phyloP scores from a whole-genome alignment of 768 basidiomycete genomes.

The Cantharellus anzutake region DNA sequence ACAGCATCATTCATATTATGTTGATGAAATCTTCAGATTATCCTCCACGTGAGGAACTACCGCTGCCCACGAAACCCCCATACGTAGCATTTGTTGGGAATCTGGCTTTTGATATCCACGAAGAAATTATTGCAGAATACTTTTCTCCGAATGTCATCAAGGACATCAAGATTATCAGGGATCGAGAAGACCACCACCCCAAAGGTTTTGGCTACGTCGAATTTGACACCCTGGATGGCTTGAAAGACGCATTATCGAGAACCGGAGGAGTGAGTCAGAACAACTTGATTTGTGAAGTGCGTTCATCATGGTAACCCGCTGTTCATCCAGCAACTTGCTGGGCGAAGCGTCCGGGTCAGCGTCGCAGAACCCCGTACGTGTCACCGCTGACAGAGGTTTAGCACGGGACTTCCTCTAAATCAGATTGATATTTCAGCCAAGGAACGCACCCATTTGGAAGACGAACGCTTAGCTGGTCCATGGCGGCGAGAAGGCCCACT shows the following conservation, averaged over 20 bases:
- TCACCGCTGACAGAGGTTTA: neutral
- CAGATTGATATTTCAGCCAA: slow-evolving; percentile 34
- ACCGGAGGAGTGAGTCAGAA: slow-evolving; percentile 47
- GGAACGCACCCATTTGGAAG: slow-evolving; percentile 45
- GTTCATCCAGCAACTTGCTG: slow-evolving; percentile 38
- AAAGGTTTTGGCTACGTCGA: slow-evolving; percentile 98
- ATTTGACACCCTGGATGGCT: slow-evolving; percentile 66
- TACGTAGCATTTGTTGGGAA: slow-evolving; percentile 97
- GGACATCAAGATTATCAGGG: slow-evolving; percentile 82
- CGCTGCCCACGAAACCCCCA: slow-evolving; percentile 87
- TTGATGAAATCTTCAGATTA: neutral
- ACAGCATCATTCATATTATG: neutral
- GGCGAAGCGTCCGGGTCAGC: slow-evolving; percentile 70
- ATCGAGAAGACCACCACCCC: slow-evolving; percentile 69
- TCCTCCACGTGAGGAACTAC: slow-evolving; percentile 72
- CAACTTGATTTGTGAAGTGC: too few relatives aligned
- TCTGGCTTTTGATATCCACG: slow-evolving; percentile 79
- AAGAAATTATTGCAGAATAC: slow-evolving; percentile 62
- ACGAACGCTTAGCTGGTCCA: slow-evolving; percentile 53
- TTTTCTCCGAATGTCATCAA: slow-evolving; percentile 56
- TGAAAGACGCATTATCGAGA: slow-evolving; percentile 67
- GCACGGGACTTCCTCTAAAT: slow-evolving; percentile 1
- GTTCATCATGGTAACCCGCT: neutral
- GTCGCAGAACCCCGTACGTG: slow-evolving; percentile 91
- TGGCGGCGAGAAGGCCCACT: slow-evolving; percentile 78